phyloP scores from a whole-genome alignment of 2,329 filamentous ascomycete genomes.

The Phyllosticta ampelicida region DNA sequence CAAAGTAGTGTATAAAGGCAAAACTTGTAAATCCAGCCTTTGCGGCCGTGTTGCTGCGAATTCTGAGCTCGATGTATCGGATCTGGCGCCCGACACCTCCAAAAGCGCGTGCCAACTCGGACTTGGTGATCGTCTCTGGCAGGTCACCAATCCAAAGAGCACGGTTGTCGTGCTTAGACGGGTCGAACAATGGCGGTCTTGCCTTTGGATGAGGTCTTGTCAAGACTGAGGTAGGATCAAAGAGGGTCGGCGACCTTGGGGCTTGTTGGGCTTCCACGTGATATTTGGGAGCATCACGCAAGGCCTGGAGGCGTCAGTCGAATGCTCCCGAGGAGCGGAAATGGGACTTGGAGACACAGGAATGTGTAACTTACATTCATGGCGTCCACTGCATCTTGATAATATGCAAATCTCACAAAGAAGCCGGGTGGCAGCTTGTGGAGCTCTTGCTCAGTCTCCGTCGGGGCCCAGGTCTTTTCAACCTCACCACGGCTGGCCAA shows the following conservation, averaged over 20 bases:
- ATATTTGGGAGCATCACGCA: neutral
- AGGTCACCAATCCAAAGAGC: slow-evolving; percentile 4
- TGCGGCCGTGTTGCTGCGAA: neutral
- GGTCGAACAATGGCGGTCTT: neutral
- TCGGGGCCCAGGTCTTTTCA: slow-evolving; percentile 4
- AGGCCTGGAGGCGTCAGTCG: neutral
- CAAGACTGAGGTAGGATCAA: neutral
- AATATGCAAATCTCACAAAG: slow-evolving; percentile 1
- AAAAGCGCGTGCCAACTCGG: neutral
- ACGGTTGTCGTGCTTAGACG: neutral
- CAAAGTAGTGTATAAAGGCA: neutral
- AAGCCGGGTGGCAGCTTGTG: neutral
- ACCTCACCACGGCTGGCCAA: neutral
- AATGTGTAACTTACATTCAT: neutral
- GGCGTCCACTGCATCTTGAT: slow-evolving; percentile 4
- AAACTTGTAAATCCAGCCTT: neutral
- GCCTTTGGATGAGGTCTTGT: neutral
- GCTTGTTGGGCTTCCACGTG: slow-evolving; percentile 1
- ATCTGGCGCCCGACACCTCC: neutral
- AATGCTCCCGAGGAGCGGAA: too few relatives aligned
- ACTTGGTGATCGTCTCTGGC: neutral
- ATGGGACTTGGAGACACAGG: neutral
- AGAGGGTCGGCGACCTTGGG: neutral
- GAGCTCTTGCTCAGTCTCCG: neutral
- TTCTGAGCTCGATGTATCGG: neutral